Percentiles rank a stretch among this genome's conserved stretches.
Evolutionary conservation across 345 rosid genomes (phyloP).

Genomic region (Punica granatum): DNA sequence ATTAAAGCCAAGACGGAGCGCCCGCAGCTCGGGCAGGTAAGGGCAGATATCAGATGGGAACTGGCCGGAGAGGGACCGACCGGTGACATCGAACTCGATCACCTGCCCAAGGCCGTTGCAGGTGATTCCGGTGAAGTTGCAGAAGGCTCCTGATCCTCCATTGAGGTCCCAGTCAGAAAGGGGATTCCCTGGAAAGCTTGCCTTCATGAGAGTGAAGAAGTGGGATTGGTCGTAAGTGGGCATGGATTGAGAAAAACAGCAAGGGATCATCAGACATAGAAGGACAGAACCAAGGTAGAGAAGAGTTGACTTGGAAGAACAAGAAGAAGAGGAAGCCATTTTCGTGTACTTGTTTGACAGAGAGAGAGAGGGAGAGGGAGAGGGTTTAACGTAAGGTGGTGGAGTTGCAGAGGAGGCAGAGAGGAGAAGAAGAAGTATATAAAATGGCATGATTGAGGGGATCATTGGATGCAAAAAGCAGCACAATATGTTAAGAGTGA

Average conservation of each 20-base stretch:
- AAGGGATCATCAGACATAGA: background rate
- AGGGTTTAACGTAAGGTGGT: constrained; percentile 13
- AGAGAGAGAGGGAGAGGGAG: constrained; percentile 20
- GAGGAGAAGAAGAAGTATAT: constrained; percentile 32
- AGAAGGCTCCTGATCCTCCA: constrained; percentile 27
- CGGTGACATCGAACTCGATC: constrained; percentile 43
- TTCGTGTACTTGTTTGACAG: constrained; percentile 2
- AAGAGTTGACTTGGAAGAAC: background rate
- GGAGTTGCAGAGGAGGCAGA: constrained; percentile 31
- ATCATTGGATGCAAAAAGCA: constrained; percentile 25
- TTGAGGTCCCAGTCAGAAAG: constrained; percentile 50
- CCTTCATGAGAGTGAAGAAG: constrained; percentile 59
- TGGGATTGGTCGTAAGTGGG: constrained; percentile 32
- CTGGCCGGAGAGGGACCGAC: constrained; percentile 55
- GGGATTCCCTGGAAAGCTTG: constrained; percentile 41
- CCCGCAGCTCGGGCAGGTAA: constrained; percentile 56
- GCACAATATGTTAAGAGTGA: too few species aligned
- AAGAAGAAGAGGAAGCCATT: constrained; percentile 1
- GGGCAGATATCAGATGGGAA: constrained; percentile 61
- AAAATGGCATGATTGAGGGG: constrained; percentile 29
- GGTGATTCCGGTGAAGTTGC: constrained; percentile 61
- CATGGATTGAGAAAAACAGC: background rate
- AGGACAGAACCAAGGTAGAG: background rate
- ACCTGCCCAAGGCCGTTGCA: constrained; percentile 59
- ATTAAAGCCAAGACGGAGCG: constrained; percentile 58